Conservation (phyloP, 225 moss, liverwort and hornwort genomes). For the Polytrichum formosum region DNA sequence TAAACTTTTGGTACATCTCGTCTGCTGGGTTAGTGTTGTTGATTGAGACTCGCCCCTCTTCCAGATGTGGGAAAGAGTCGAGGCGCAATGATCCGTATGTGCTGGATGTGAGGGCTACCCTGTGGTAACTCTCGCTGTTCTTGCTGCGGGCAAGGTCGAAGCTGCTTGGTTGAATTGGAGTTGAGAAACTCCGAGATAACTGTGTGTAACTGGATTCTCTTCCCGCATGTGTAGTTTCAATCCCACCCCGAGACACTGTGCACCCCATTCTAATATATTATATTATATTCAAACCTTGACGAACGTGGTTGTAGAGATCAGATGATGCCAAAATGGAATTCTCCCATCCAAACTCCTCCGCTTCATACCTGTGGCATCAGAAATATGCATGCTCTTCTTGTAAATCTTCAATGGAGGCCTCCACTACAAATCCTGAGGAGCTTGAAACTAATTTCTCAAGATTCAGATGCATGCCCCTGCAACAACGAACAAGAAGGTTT, state of each 20-base stretch:
- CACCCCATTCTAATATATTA: slow-evolving; percentile 56
- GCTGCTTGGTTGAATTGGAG: slow-evolving; percentile 16
- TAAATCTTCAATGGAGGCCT: no score
- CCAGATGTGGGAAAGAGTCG: slow-evolving; percentile 15
- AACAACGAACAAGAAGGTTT: no score
- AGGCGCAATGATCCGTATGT: slow-evolving; percentile 54
- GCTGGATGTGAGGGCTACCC: slow-evolving; percentile 58
- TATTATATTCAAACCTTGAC: not conserved
- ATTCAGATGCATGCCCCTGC: no score
- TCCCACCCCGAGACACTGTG: slow-evolving; percentile 28
- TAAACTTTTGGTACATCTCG: slow-evolving; percentile 14
- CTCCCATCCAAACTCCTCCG: not conserved
- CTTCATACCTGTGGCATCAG: not conserved
- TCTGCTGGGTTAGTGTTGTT: slow-evolving; percentile 1
- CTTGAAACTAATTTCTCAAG: no score
- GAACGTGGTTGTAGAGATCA: no score
- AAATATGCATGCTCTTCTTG: no score
- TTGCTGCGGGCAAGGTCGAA: slow-evolving; percentile 10
- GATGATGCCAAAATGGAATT: no score
- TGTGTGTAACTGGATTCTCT: slow-evolving; percentile 20
- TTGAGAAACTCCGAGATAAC: slow-evolving; percentile 26
- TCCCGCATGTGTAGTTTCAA: slow-evolving; percentile 28
- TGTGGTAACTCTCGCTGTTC: slow-evolving; percentile 27
- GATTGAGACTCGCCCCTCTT: slow-evolving; percentile 12
- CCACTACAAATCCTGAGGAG: no score